Evolutionary conservation across 1,139 yeast species (phyloP).

Genomic region (Geotrichum siamense): DNA sequence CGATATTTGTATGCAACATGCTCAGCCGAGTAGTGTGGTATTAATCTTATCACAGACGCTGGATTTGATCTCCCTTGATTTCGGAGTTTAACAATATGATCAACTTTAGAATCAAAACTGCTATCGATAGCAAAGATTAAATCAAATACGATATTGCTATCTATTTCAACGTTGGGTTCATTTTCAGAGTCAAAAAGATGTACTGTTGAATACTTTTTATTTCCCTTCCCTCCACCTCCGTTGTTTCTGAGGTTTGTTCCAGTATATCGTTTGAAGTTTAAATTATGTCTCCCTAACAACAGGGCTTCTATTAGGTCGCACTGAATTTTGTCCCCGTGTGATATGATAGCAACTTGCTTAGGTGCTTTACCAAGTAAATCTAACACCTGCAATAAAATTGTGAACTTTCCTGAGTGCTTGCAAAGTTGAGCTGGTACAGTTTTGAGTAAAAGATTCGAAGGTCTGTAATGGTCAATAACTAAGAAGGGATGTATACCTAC

Average conservation of each 20-base stretch:
- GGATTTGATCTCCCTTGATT: slow-evolving; percentile 24
- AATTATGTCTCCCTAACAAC: slow-evolving; percentile 52
- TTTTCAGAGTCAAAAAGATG: slow-evolving; percentile 32
- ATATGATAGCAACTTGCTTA: slow-evolving; percentile 46
- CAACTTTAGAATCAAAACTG: slow-evolving; percentile 44
- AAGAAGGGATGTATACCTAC: slow-evolving; percentile 88
- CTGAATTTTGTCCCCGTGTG: slow-evolving; percentile 28
- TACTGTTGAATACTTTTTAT: slow-evolving; percentile 26
- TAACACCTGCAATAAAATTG: slow-evolving; percentile 49
- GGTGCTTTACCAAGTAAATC: slow-evolving; percentile 37
- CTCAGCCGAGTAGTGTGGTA: slow-evolving; percentile 76
- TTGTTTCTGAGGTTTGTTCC: slow-evolving; percentile 38
- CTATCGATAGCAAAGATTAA: slow-evolving; percentile 68
- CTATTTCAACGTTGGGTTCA: slow-evolving; percentile 19
- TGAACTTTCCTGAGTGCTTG: slow-evolving; percentile 82
- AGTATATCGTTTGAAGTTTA: slow-evolving; percentile 58
- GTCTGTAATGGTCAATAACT: slow-evolving; percentile 77
- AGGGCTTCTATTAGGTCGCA: slow-evolving; percentile 76
- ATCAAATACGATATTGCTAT: slow-evolving; percentile 40
- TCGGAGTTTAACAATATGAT: slow-evolving; percentile 35
- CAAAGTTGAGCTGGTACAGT: slow-evolving; percentile 71
- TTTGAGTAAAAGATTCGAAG: slow-evolving; percentile 67
- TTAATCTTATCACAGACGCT: slow-evolving; percentile 59
- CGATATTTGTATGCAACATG: slow-evolving; percentile 39
- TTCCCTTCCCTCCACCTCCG: slow-evolving; percentile 12